Conservation (phyloP, 352 stramenopile species). For the Globisporangium takayamanum region DNA sequence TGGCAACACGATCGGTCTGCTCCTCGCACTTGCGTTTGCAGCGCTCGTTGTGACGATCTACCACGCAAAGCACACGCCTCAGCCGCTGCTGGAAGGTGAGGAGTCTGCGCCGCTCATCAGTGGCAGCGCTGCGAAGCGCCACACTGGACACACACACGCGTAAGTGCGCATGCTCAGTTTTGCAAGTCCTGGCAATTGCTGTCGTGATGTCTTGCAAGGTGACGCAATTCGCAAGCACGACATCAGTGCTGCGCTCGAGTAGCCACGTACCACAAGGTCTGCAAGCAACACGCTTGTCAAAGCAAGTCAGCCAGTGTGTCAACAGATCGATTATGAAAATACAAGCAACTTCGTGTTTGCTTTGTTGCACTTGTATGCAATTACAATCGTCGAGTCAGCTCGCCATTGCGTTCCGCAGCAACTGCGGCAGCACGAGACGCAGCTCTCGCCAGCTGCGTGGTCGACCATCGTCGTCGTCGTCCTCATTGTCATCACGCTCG, state of each 20-base stretch:
- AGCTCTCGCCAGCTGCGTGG: conserved; percentile 25
- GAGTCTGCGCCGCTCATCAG: conserved; percentile 44
- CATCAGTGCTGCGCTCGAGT: neutral
- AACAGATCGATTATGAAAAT: too few relatives aligned
- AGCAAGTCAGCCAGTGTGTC: too few relatives aligned
- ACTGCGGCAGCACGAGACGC: conserved; percentile 32
- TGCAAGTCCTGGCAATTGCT: too few relatives aligned
- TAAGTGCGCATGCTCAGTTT: neutral
- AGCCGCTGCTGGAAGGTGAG: conserved; percentile 12
- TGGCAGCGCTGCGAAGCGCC: neutral
- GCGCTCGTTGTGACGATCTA: conserved; percentile 46
- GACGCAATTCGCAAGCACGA: neutral
- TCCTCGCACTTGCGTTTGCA: conserved; percentile 41
- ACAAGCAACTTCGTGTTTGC: too few relatives aligned
- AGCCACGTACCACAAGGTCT: too few relatives aligned
- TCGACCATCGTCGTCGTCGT: conserved; percentile 3
- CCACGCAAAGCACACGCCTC: conserved; percentile 31
- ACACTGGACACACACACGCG: neutral
- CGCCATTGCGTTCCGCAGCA: conserved; percentile 23
- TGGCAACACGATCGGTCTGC: conserved; percentile 65
- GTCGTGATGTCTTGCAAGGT: too few relatives aligned
- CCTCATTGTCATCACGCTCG: conserved; percentile 9
- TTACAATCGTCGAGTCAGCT: neutral
- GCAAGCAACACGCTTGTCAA: too few relatives aligned
- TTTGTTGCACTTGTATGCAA: neutral